phyloP scores from a whole-genome alignment of 495 filamentous ascomycete species.

The Hyaloscypha bicolor region DNA sequence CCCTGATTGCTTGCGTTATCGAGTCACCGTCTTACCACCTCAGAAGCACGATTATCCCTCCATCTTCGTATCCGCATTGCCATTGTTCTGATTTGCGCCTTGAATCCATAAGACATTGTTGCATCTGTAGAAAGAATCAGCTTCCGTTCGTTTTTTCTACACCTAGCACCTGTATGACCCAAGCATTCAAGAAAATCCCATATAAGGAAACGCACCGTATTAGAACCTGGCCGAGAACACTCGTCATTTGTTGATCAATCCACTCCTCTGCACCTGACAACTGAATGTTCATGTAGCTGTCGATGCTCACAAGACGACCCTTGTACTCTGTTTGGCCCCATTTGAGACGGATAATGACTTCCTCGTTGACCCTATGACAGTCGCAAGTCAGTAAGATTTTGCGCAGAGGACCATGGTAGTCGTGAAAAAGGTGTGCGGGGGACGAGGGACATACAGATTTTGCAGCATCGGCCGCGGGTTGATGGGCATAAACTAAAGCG shows the following conservation, averaged over 20 bases:
- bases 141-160: neutral
- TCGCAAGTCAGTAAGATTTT: neutral
- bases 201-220: constrained; percentile 66
- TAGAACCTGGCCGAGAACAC: constrained; percentile 82
- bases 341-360: constrained; percentile 90
- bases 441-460: constrained; percentile 64
- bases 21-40: neutral
- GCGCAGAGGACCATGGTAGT: neutral
- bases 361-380: constrained; percentile 73
- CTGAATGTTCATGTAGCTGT: constrained; percentile 99
- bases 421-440: neutral
- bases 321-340: constrained; percentile 98
- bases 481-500: constrained; percentile 72
- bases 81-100: constrained; percentile 61
- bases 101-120: constrained; percentile 97
- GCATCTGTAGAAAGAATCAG: constrained; percentile 54
- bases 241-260: constrained; percentile 84
- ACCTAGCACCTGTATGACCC: neutral
- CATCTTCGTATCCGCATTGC: constrained; percentile 60
- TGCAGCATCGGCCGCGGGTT: constrained; percentile 92
- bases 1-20: constrained; percentile 3
- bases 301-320: constrained; percentile 85
- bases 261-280: constrained; percentile 87
- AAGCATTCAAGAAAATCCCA: neutral
- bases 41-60: constrained; percentile 52